A percentile compares a stretch with the other conserved stretches of the same genome.
phyloP scores from a whole-genome alignment of 345 rosid species.

The Acer yangbiense region DNA sequence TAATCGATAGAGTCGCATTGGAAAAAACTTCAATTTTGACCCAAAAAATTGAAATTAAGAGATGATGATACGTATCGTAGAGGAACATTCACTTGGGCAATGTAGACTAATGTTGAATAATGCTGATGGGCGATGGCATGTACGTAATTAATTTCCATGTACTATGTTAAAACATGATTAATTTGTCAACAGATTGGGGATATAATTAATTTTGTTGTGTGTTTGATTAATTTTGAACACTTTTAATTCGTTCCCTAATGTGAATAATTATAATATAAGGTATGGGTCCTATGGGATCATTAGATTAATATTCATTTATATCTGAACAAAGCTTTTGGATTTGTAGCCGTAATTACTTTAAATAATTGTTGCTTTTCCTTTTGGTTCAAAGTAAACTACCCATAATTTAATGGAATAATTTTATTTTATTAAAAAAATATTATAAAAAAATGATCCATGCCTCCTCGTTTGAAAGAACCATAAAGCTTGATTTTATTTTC shows the following conservation, averaged over 20 bases:
- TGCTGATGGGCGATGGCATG: slow-evolving; percentile 2
- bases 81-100: not conserved
- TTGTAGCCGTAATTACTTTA: too few species aligned
- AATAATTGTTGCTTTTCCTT: too few species aligned
- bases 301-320: not conserved
- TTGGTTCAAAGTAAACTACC: not conserved
- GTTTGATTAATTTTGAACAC: not conserved
- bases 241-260: not conserved
- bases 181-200: not conserved
- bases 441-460: too few species aligned
- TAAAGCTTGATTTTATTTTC: too few species aligned
- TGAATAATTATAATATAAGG: not conserved
- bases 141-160: not conserved
- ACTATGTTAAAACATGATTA: not conserved
- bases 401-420: not conserved
- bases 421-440: too few species aligned
- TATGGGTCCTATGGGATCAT: not conserved
- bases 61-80: slow-evolving; percentile 2
- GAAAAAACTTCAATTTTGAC: too few species aligned
- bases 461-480: too few species aligned
- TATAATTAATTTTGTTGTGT: not conserved
- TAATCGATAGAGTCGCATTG: too few species aligned
- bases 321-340: not conserved
- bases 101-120: not conserved
- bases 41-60: not conserved